These are phyloP conservation scores for Laetiporus sulphureus DNA, from an alignment of 1,284 basidiomycete species.

Conservation along the genomic window DNA sequence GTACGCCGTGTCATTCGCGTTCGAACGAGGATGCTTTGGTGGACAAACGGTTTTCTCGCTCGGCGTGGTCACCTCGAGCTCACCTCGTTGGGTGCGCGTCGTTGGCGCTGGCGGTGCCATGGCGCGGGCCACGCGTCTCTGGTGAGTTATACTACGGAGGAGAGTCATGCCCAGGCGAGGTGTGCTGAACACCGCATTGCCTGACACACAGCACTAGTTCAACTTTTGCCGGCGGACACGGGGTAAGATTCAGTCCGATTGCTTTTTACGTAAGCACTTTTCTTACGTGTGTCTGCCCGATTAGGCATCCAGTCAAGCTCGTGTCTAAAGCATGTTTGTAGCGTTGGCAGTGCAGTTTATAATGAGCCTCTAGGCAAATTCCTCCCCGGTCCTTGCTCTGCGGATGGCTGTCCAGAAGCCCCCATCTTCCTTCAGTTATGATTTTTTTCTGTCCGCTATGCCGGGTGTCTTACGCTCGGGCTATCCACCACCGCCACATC, in stretches of 20 bases:
- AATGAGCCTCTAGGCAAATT: slow-evolving; percentile 18
- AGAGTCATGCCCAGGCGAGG: no score
- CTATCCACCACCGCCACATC: slow-evolving; percentile 15
- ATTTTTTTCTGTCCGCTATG: slow-evolving; percentile 15
- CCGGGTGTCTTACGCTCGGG: no score
- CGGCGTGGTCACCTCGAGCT: no score
- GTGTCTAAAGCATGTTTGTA: slow-evolving; percentile 27
- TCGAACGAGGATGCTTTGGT: no score
- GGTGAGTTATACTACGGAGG: no score
- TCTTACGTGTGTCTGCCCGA: slow-evolving; percentile 3
- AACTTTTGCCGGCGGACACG: slow-evolving; percentile 4
- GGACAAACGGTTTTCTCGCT: no score
- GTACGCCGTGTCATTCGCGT: no score
- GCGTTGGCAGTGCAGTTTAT: slow-evolving; percentile 26
- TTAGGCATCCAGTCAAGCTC: slow-evolving; percentile 10
- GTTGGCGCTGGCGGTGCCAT: no score
- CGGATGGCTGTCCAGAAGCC: slow-evolving; percentile 20
- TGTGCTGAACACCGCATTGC: no score
- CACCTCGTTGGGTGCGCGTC: no score
- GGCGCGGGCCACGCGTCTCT: no score
- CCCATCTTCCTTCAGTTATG: slow-evolving; percentile 12
- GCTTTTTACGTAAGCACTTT: slow-evolving; percentile 4
- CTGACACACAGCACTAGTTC: not conserved
- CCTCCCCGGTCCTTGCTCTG: slow-evolving; percentile 20
- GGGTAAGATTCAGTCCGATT: slow-evolving; percentile 9